A percentile compares a stretch with the other conserved stretches of the same genome.
These are phyloP conservation scores for Atalantia buxifolia DNA, from an alignment of 345 rosid genomes.

Conservation along the genomic window DNA sequence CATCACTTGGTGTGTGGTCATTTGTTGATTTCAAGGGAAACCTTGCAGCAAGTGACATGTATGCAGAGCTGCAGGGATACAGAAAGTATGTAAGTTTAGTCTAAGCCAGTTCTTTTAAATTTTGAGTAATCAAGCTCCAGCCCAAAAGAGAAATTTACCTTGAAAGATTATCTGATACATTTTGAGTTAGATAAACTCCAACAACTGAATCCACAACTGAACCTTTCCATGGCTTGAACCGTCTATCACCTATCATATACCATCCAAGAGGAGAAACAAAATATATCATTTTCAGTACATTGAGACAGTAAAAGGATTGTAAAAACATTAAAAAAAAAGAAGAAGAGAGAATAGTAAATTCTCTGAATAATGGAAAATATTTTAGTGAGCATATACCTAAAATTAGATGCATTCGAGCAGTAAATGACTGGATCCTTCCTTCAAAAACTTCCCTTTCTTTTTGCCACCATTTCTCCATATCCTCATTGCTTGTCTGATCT, in stretches of 20 bases:
- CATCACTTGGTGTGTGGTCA: background rate
- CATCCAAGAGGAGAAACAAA: background rate
- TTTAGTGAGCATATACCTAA: conserved; percentile 31
- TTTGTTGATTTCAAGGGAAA: conserved; percentile 28
- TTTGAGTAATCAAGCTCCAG: background rate
- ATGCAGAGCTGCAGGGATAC: conserved; percentile 38
- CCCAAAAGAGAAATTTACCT: conserved; percentile 32
- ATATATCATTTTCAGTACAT: background rate
- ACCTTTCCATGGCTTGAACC: conserved; percentile 58
- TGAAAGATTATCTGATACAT: conserved; percentile 51
- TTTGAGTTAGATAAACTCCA: conserved; percentile 70
- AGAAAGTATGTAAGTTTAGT: background rate
- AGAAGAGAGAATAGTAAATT: background rate
- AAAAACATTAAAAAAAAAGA: background rate
- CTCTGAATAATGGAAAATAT: background rate
- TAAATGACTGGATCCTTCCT: conserved; percentile 31
- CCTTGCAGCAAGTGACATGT: conserved; percentile 45
- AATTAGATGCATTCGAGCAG: conserved; percentile 27
- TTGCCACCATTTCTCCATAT: conserved; percentile 34
- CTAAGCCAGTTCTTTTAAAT: too few species aligned
- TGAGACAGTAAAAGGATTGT: background rate
- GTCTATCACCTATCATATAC: conserved; percentile 42
- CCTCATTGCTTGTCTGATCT: conserved; percentile 16
- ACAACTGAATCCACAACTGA: conserved; percentile 65
- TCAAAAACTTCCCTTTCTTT: conserved; percentile 27